These are phyloP conservation scores for Parastagonospora avenae DNA, from an alignment of 2,329 filamentous ascomycete genomes.

Conservation along the genomic window DNA sequence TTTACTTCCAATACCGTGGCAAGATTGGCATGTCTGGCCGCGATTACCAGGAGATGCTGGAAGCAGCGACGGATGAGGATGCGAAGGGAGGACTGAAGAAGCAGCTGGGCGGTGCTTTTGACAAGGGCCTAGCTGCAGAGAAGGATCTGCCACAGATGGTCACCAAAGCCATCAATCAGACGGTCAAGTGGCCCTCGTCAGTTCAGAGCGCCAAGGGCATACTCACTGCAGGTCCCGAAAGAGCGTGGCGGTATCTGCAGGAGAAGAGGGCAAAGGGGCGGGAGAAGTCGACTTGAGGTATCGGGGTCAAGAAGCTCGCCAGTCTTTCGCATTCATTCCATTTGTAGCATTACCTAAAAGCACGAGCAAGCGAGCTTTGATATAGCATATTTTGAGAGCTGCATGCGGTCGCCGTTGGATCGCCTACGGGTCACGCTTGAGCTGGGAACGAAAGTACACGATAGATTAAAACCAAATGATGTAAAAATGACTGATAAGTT, in stretches of 20 bases:
- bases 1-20: constrained; percentile 94
- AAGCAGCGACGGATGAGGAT: constrained; percentile 72
- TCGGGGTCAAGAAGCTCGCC: background rate
- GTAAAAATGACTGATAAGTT: no score
- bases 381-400: constrained; percentile 6
- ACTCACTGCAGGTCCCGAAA: constrained; percentile 74
- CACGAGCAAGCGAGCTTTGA: constrained; percentile 11
- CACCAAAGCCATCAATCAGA: constrained; percentile 78
- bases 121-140: constrained; percentile 80
- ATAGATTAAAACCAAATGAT: background rate
- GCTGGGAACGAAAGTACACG: constrained; percentile 10
- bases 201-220: constrained; percentile 84
- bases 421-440: constrained; percentile 31
- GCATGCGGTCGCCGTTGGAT: constrained; percentile 16
- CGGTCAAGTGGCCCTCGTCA: constrained; percentile 90
- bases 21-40: constrained; percentile 83
- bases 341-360: constrained; percentile 25
- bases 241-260: constrained; percentile 74
- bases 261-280: constrained; percentile 69
- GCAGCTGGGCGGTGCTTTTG: constrained; percentile 81
- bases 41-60: constrained; percentile 85
- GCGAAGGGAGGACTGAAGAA: constrained; percentile 66
- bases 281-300: constrained; percentile 25
- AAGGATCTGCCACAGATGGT: constrained; percentile 73
- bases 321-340: constrained; percentile 5